phyloP scores from a whole-genome alignment of 805 yeast species.

The Wickerhamiella dianesei region DNA sequence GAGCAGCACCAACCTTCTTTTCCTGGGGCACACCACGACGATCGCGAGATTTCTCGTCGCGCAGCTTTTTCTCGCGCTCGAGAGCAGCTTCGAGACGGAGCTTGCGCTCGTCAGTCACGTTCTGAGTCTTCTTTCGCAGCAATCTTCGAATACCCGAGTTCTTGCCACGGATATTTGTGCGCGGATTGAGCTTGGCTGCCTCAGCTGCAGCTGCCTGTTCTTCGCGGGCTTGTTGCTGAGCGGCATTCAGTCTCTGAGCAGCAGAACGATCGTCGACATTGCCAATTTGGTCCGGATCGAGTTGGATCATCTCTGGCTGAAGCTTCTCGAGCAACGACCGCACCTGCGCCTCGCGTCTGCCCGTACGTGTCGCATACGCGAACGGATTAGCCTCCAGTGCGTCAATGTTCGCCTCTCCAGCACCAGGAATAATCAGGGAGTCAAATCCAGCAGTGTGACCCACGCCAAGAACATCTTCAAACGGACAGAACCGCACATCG shows the following conservation, averaged over 20 bases:
- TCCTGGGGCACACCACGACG: slow-evolving; percentile 15
- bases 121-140: slow-evolving; percentile 69
- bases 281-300: slow-evolving; percentile 84
- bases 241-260: slow-evolving; percentile 47
- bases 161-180: slow-evolving; percentile 61
- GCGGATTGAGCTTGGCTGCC: slow-evolving; percentile 41
- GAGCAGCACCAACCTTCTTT: slow-evolving; percentile 18
- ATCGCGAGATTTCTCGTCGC: slow-evolving; percentile 11
- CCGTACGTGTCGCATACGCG: slow-evolving; percentile 81
- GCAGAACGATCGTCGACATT: slow-evolving; percentile 61
- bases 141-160: slow-evolving; percentile 73
- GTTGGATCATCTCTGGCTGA: slow-evolving; percentile 79
- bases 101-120: slow-evolving; percentile 76
- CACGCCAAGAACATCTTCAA: slow-evolving; percentile 87
- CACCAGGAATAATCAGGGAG: slow-evolving; percentile 86
- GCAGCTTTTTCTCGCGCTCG: slow-evolving; percentile 46
- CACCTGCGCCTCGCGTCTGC: slow-evolving; percentile 88
- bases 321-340: slow-evolving; percentile 72
- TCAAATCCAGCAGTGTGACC: slow-evolving; percentile 70
- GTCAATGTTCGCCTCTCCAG: slow-evolving; percentile 97
- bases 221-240: slow-evolving; percentile 27
- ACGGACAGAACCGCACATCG: slow-evolving; percentile 68
- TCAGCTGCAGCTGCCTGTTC: slow-evolving; percentile 33
- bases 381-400: slow-evolving; percentile 87
- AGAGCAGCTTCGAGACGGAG: slow-evolving; percentile 62